Evolutionary conservation across 495 filamentous ascomycete genomes (phyloP).

Genomic region (Astrothelium subdiscretum): DNA sequence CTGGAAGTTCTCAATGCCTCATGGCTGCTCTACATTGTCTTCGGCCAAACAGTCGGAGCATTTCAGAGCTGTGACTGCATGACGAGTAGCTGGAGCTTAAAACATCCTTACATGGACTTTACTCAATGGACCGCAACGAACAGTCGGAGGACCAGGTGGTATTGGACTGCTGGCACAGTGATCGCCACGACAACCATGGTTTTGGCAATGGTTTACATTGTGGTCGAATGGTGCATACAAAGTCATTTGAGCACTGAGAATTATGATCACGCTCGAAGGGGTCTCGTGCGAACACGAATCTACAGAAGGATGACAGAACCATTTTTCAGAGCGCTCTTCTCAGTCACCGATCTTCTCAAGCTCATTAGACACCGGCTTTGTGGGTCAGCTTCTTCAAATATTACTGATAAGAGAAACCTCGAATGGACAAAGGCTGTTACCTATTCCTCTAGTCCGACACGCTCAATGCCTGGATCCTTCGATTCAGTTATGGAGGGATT

Average conservation of each 20-base stretch:
- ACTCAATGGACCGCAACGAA: conserved; percentile 13
- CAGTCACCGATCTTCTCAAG: not conserved
- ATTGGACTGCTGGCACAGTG: conserved; percentile 27
- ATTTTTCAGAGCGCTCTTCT: not conserved
- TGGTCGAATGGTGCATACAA: conserved; percentile 26
- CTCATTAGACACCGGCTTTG: not conserved
- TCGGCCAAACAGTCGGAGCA: conserved; percentile 27
- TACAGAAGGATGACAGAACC: not conserved
- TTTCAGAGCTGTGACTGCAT: conserved; percentile 26
- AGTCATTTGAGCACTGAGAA: conserved; percentile 22
- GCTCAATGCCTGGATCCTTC: not conserved
- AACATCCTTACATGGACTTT: conserved; percentile 26
- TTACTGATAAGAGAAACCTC: not conserved
- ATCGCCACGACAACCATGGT: conserved; percentile 23
- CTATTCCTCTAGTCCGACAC: not conserved
- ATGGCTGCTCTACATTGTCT: conserved; percentile 27
- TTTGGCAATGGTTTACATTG: conserved; percentile 26
- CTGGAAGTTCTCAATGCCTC: conserved; percentile 16
- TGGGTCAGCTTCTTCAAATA: not conserved
- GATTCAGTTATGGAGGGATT: not conserved
- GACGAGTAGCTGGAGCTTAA: conserved; percentile 14
- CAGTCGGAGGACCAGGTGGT: conserved; percentile 11
- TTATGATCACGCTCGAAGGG: not conserved
- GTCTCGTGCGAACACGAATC: not conserved
- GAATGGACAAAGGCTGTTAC: not conserved